These are phyloP conservation scores for Diaporthe eres DNA, from an alignment of 2,329 filamentous ascomycete species.

Conservation along the genomic window DNA sequence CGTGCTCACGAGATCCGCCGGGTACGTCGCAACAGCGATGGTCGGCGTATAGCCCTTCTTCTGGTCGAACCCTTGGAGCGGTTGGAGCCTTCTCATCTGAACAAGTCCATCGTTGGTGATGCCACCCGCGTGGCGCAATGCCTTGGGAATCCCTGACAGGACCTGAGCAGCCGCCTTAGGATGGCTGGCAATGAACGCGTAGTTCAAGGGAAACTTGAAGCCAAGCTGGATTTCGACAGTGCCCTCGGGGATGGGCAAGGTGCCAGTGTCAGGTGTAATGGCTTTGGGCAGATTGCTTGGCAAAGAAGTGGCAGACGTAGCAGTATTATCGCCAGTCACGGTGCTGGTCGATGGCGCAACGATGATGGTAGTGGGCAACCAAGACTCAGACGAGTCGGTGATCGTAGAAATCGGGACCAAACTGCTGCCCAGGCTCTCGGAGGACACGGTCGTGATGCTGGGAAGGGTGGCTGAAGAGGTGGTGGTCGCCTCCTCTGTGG, in stretches of 20 bases:
- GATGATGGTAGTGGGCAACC: conserved; percentile 74
- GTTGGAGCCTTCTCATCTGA: conserved; percentile 79
- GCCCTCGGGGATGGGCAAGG: conserved; percentile 69
- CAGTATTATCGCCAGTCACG: conserved; percentile 52
- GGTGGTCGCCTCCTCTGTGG: conserved; percentile 59
- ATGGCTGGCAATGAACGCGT: conserved; percentile 82
- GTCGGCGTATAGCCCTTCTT: conserved; percentile 82
- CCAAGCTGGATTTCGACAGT: conserved; percentile 85
- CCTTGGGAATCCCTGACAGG: conserved; percentile 81
- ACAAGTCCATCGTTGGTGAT: conserved; percentile 68
- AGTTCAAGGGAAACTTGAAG: conserved; percentile 86
- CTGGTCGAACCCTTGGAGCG: conserved; percentile 67
- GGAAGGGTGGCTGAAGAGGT: conserved; percentile 6
- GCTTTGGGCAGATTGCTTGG: conserved; percentile 79
- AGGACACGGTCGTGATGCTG: conserved; percentile 25
- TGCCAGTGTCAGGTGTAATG: conserved; percentile 78
- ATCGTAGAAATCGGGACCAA: conserved; percentile 56
- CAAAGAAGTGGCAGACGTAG: conserved; percentile 64
- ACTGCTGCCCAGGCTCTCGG: conserved; percentile 40
- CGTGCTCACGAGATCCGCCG: conserved; percentile 38
- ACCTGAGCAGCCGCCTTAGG: conserved; percentile 85
- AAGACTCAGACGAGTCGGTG: conserved; percentile 57
- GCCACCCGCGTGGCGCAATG: conserved; percentile 75
- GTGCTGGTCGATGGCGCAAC: conserved; percentile 62
- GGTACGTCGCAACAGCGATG: conserved; percentile 76